phyloP scores from a whole-genome alignment of 331 rosid species.

The Stylosanthes scabra region DNA sequence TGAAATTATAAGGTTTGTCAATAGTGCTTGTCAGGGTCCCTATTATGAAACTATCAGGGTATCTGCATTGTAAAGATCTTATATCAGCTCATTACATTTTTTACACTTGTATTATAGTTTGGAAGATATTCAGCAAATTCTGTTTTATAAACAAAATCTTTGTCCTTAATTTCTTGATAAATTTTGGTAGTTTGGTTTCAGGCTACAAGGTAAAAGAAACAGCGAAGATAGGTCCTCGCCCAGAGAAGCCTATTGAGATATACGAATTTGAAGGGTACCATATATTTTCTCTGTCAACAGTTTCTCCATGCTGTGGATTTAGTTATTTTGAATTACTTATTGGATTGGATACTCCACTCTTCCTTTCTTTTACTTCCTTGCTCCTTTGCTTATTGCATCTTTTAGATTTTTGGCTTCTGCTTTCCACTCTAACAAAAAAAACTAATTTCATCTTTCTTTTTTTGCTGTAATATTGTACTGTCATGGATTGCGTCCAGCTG shows the following conservation, averaged over 20 bases:
- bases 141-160: neutral
- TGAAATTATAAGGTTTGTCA: no score
- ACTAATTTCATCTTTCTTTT: conserved; percentile 48
- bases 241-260: conserved; percentile 91
- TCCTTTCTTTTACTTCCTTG: neutral
- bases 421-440: conserved; percentile 23
- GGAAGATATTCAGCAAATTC: conserved; percentile 2
- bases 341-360: conserved; percentile 4
- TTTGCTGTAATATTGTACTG: conserved; percentile 32
- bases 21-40: no score
- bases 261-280: conserved; percentile 93
- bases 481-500: conserved; percentile 65
- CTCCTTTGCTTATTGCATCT: conserved; percentile 12
- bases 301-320: neutral
- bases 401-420: conserved; percentile 10
- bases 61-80: no score
- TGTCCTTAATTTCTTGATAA: conserved; percentile 21
- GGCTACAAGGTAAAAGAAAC: conserved; percentile 85
- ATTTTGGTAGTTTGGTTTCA: conserved; percentile 44
- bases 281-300: conserved; percentile 21
- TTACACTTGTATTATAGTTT: conserved; percentile 13
- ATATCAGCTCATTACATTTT: neutral
- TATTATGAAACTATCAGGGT: no score
- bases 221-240: conserved; percentile 84
- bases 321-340: conserved; percentile 21